Evolutionary conservation across 768 basidiomycete species (phyloP), one percentile per base, ranked within the genome.

Genomic region (Phaeotremella fagi): DNA sequence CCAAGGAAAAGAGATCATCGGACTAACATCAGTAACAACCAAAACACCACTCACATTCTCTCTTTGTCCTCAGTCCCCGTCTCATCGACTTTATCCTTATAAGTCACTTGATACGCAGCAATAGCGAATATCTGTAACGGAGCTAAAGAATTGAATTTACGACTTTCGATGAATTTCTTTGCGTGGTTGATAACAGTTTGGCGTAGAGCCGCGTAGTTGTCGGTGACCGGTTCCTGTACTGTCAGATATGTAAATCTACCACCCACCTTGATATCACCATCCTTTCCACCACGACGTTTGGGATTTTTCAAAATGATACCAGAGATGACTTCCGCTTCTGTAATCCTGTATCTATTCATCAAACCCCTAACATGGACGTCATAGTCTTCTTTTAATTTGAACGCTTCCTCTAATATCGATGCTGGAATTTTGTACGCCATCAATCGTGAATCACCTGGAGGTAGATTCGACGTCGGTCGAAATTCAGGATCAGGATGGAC

Each of bases 71-170:
- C 20, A 12, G 38, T 7, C 38, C 18, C 20, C 7, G 7, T 22
- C 11, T 41, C 38, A 14, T 6, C 38, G 6, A 41, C 38, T 18
- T 41, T 7, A 22, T 41, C 38, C 11, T 6, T 14, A 48, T 60
- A 60, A 1, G 59, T 56, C 24, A 60, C 41, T 44, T 54, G 50
- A 35, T 60, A 60, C 3, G 55, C 59, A 3, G 59, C 59, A 23
- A 60, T 42, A 7, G 59, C 59, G 14, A 55, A 45, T 22, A 60
- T 43, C 31, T 55, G 59, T 15, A 50, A 24, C 3, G 54, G 49
- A 11, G 28, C 25, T 16, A 55, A 31, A 7, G 59, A 51, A n/a
- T 54, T 38, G 18, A 43, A 37, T 27, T 35, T 41, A 23, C 42
- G 36, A 16, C 43, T 49, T 16, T 46, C 33, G 11, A 48, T 14